These are phyloP conservation scores for Ogataea henricii DNA, from an alignment of 805 yeast species.

Conservation along the genomic window DNA sequence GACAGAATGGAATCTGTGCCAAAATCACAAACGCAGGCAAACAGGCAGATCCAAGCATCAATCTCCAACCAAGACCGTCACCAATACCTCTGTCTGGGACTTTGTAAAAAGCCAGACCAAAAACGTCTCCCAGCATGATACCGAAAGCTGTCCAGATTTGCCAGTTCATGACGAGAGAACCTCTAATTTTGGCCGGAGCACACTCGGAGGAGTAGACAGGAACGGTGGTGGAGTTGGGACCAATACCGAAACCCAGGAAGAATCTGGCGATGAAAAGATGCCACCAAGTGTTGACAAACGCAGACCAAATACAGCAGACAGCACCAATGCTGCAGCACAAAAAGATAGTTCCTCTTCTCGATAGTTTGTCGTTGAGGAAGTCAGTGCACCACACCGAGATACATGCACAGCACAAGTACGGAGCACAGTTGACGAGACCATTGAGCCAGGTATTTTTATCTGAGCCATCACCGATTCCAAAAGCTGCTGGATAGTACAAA, in stretches of 20 bases:
- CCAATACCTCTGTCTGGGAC: conserved; percentile 34
- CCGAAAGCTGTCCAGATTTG: conserved; percentile 53
- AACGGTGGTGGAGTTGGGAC: conserved; percentile 39
- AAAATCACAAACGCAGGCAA: conserved; percentile 45
- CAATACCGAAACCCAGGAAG: conserved; percentile 39
- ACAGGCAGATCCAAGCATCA: conserved; percentile 57
- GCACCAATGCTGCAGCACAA: conserved; percentile 63
- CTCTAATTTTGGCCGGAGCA: conserved; percentile 38
- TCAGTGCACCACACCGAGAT: conserved; percentile 69
- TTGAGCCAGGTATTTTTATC: conserved; percentile 55
- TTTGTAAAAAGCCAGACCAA: conserved; percentile 37
- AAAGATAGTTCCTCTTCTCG: conserved; percentile 69
- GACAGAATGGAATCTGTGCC: conserved; percentile 30
- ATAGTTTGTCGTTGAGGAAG: conserved; percentile 53
- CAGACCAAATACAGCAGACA: conserved; percentile 69
- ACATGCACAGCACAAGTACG: conserved; percentile 63
- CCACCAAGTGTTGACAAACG: conserved; percentile 63
- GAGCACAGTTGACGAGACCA: conserved; percentile 71
- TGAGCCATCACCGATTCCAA: conserved; percentile 52
- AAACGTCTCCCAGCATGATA: conserved; percentile 43
- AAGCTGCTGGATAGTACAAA: conserved; percentile 56
- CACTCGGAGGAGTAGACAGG: conserved; percentile 41
- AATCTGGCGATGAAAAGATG: conserved; percentile 56
- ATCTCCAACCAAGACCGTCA: conserved; percentile 50
- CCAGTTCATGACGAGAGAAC: conserved; percentile 65